phyloP scores from a whole-genome alignment of 495 filamentous ascomycete genomes.

The Aspergillus sclerotioniger region DNA sequence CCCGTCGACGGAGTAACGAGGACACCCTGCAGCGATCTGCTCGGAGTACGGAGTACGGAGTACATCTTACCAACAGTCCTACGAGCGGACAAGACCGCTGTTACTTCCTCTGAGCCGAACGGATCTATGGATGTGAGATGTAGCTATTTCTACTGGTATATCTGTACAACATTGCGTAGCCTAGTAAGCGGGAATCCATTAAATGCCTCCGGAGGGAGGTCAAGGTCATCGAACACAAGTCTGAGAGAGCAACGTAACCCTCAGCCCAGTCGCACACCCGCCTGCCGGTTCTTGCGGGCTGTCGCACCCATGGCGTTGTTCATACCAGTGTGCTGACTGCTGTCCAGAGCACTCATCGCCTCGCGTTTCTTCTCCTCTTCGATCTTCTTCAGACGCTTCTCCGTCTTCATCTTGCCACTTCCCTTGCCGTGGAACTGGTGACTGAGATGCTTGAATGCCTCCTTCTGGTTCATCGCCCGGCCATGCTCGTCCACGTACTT shows the following conservation, averaged over 20 bases:
- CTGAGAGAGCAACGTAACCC: constrained; percentile 2
- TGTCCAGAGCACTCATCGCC: constrained; percentile 77
- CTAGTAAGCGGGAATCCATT: neutral
- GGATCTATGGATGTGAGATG: neutral
- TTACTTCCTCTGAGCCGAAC: neutral
- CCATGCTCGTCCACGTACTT: constrained; percentile 89
- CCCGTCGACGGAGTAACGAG: neutral
- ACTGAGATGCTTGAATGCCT: constrained; percentile 91
- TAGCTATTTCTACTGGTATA: constrained; percentile 3
- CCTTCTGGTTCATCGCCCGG: constrained; percentile 82
- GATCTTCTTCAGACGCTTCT: constrained; percentile 95
- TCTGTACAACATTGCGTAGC: constrained; percentile 4
- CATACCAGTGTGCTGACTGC: constrained; percentile 79
- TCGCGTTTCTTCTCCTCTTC: constrained; percentile 88
- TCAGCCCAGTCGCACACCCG: constrained; percentile 81
- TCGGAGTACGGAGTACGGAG: neutral
- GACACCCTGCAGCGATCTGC: neutral
- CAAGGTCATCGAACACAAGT: neutral
- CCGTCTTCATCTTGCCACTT: constrained; percentile 95
- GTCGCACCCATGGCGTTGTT: constrained; percentile 68
- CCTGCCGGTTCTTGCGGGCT: constrained; percentile 80
- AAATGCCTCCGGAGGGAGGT: neutral
- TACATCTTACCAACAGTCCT: neutral
- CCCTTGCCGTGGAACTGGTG: constrained; percentile 99
- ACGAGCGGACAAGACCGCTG: neutral